Base-by-base conservation (phyloP, 768 basidiomycete genomes). In the Thelephora aurantiotincta region DNA sequence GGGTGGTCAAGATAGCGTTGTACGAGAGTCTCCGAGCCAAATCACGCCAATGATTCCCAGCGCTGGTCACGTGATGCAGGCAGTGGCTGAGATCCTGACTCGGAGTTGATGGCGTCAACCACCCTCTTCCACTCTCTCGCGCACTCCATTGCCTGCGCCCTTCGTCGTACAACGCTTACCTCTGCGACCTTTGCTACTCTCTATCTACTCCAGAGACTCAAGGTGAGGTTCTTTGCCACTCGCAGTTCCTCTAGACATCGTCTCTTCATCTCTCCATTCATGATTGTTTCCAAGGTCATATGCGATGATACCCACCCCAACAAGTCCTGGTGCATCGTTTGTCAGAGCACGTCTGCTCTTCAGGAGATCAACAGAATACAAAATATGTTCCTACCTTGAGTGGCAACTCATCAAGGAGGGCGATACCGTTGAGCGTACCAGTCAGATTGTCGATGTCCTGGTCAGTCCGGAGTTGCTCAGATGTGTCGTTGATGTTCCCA, bases 401-500 rank as follows among this genome's bases (percentile, higher is more conserved):
- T n/a, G n/a, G n/a, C n/a, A n/a, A n/a, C n/a, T n/a, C n/a, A 89
- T 87, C 0, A 52, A 56, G 2, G 76, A 73, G 35, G 86, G 86
- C 56, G 79, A 85, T 55, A 56, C 57, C 0, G 73, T 73, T 57
- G 74, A 83, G 0, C 68, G 68, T 66, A 99, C 96, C 55, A 94
- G 96, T 60, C 89, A 96, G 70, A 98, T 99, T 68, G 96, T 99
- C 75, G 96, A 99, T 67, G 93, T 99, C 51, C 96, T 94, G 48
- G 94, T 98, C 64, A 96, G 96, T 55, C 92, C 92, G 52, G 81
- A 79, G 61, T 85, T 99, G 55, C 86, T 99, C 58, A 96, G 96
- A 52, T 96, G 96, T 72, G 96, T 99, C 63, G 94, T 99, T 55
- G 94, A 99, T 64, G 96, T 96, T 50, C 88, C 98, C 59, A 96